Evolutionary conservation across 2,329 filamentous ascomycete genomes (phyloP), one percentile per base, ranked within the genome.

Genomic region (Aaosphaeria pasadenensis): DNA sequence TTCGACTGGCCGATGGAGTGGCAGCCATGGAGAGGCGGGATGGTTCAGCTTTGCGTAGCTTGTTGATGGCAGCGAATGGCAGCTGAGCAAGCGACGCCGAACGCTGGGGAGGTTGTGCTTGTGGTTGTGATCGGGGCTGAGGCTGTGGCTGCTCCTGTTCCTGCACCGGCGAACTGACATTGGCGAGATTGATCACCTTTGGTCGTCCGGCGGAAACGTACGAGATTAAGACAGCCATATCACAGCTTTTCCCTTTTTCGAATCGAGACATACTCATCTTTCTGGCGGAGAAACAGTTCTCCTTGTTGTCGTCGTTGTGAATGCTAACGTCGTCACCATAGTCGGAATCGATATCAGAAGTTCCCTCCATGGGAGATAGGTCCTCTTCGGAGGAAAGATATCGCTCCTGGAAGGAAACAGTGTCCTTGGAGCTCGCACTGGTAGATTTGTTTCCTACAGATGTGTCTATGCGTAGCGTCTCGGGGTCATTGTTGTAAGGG

Each of bases 331-430:
- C 67, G 33, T 9, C 33, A n/a, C n/a, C 33, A n/a, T 36, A 36
- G 9, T 36, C 33, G 33, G 33, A 36, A 36, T 36, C 33, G 33
- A 9, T n/a, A 43, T 62, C 66, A 1, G 59, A 63, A 31, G 54
- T 55, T 35, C 43, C 58, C 46, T 67, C 67, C 51, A 64, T 63
- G 7, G 68, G 66, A 5, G 64, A 69, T 7, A 71, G 59, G 47
- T 69, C 66, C 46, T 71, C 69, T 44, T 71, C 69, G 44, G 66
- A 69, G 5, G 67, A 70, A 36, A 71, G 60, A 49, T 71, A 71
- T 17, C 65, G 60, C 39, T 71, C 61, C 45, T 71, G 66, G 50
- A 70, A 58, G 43, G 58, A 50, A 40, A 58, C 45, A 46, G 50
- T 51, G 17, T 66, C 59, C 45, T 62, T 60, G 17, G 56, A 52